Percentiles rank a stretch among this genome's conserved stretches.
These are phyloP conservation scores for Podila horticola DNA, from an alignment of 192 early-diverging fungal genomes.

Conservation along the genomic window DNA sequence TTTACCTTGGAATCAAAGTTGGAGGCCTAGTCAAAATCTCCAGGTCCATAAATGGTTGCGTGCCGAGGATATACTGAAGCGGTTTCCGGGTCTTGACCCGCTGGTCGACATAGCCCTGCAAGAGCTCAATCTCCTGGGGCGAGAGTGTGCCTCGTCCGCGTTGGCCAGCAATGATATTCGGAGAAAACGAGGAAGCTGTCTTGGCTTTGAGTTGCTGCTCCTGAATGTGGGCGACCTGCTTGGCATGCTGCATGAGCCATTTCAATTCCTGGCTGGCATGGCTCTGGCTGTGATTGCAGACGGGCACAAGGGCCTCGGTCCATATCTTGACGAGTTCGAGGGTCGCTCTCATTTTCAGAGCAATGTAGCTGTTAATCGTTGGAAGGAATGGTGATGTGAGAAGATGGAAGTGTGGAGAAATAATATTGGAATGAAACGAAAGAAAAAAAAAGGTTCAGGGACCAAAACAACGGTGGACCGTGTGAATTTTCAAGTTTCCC, in stretches of 20 bases:
- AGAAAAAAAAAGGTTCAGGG: neutral
- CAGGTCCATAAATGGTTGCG: constrained; percentile 85
- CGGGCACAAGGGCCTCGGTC: constrained; percentile 40
- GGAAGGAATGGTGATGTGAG: neutral
- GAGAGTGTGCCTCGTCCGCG: constrained; percentile 3
- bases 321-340: constrained; percentile 28
- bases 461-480: neutral
- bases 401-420: neutral
- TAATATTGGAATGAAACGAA: neutral
- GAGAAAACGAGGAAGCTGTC: neutral
- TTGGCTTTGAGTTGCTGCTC: neutral
- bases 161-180: neutral
- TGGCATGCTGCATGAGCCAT: constrained; percentile 50
- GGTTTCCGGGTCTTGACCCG: constrained; percentile 77
- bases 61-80: constrained; percentile 90
- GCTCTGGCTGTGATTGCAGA: constrained; percentile 44
- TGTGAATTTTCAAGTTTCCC: neutral
- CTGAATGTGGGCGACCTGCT: constrained; percentile 4
- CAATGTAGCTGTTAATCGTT: neutral
- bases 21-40: constrained; percentile 77
- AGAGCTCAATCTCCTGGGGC: constrained; percentile 28
- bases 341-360: neutral
- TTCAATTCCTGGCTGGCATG: constrained; percentile 55
- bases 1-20: constrained; percentile 85
- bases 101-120: constrained; percentile 60